phyloP scores from a whole-genome alignment of 106 monocot species.

The Acanthochlamys bracteata region DNA sequence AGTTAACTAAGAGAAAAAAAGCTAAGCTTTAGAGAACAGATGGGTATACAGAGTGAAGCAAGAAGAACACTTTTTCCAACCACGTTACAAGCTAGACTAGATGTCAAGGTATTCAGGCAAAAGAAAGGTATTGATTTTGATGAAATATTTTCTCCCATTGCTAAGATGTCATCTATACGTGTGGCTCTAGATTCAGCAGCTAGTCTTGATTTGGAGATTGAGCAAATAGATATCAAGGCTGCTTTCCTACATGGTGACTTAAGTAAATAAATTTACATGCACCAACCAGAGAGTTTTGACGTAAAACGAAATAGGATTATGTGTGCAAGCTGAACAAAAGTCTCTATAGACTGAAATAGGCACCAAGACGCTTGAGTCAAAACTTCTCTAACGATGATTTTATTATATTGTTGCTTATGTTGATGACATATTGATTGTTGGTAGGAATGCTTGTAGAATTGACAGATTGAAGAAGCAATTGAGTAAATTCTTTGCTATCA shows the following conservation, averaged over 20 bases:
- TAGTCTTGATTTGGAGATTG: background rate
- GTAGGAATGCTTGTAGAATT: no score
- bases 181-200: background rate
- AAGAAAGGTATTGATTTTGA: slow-evolving; percentile 3
- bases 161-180: background rate
- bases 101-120: background rate
- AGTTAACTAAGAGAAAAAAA: background rate
- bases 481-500: no score
- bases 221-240: background rate
- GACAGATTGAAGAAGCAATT: no score
- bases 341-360: no score
- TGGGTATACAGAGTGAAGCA: background rate
- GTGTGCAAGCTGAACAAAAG: no score
- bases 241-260: background rate
- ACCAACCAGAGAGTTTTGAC: no score
- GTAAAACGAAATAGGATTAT: no score
- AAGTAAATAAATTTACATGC: no score
- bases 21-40: background rate
- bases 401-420: no score
- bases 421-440: no score
- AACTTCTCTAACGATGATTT: no score
- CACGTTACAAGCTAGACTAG: background rate
- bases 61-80: background rate
- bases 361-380: no score
- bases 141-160: background rate